phyloP scores from a whole-genome alignment of 2,329 filamentous ascomycete species.

The Ploettnerulaceae sp. region DNA sequence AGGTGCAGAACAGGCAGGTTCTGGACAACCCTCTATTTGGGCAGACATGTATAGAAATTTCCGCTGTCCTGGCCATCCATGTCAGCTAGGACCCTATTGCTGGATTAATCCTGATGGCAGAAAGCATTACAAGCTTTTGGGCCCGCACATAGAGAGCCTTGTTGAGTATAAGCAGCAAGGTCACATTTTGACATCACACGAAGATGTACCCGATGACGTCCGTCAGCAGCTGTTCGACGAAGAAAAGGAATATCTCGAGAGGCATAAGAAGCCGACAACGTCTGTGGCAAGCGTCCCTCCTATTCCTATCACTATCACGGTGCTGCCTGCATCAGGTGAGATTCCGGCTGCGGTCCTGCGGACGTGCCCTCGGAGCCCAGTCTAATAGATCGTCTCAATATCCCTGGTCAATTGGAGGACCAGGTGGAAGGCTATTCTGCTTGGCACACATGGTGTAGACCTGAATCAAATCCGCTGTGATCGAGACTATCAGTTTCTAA shows the following conservation, averaged over 20 bases:
- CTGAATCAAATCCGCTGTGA: slow-evolving; percentile 32
- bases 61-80: slow-evolving; percentile 30
- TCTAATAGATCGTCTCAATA: slow-evolving; percentile 18
- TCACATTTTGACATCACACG: slow-evolving; percentile 5
- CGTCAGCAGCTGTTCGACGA: slow-evolving; percentile 14
- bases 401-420: slow-evolving; percentile 25
- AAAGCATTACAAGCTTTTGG: slow-evolving; percentile 35
- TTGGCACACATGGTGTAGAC: slow-evolving; percentile 28
- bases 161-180: slow-evolving; percentile 22
- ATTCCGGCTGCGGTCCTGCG: background rate
- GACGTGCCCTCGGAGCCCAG: slow-evolving; percentile 1
- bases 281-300: slow-evolving; percentile 1
- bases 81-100: slow-evolving; percentile 31
- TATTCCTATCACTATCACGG: slow-evolving; percentile 11
- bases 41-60: slow-evolving; percentile 33
- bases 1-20: slow-evolving; percentile 24
- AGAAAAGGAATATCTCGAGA: slow-evolving; percentile 19
- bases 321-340: slow-evolving; percentile 5
- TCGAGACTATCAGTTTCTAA: slow-evolving; percentile 32
- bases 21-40: slow-evolving; percentile 30
- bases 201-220: slow-evolving; percentile 14
- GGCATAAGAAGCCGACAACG: slow-evolving; percentile 8
- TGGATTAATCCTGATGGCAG: slow-evolving; percentile 33
- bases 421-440: slow-evolving; percentile 27
- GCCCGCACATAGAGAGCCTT: slow-evolving; percentile 31